A percentile compares a stretch with the other conserved stretches of the same genome.
phyloP scores from a whole-genome alignment of 2,329 filamentous ascomycete species.

The Ophiosphaerella narmari region DNA sequence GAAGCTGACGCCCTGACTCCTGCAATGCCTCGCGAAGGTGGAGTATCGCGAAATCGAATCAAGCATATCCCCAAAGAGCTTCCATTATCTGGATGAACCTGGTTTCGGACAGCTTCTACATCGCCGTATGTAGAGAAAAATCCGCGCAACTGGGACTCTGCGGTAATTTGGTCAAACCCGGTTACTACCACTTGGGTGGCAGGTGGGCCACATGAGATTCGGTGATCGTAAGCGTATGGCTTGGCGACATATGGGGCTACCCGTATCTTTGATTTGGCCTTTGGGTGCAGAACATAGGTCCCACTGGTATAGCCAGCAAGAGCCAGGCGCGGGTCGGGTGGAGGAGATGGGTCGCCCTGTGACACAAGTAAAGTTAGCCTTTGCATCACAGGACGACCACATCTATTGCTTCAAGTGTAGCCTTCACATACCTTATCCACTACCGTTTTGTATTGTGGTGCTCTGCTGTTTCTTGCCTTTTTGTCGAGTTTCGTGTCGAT shows the following conservation, averaged over 20 bases:
- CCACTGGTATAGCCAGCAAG: slow-evolving; percentile 64
- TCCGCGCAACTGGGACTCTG: slow-evolving; percentile 75
- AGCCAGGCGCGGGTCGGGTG: slow-evolving; percentile 79
- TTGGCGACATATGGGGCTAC: slow-evolving; percentile 78
- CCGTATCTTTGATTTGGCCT: slow-evolving; percentile 68
- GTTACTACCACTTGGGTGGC: slow-evolving; percentile 89
- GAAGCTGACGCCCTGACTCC: slow-evolving; percentile 74
- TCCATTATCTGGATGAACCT: slow-evolving; percentile 92
- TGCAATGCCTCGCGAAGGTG: slow-evolving; percentile 54
- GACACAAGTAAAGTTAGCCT: slow-evolving; percentile 50
- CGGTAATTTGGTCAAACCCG: slow-evolving; percentile 91
- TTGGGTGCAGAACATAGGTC: slow-evolving; percentile 56
- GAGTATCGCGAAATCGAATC: slow-evolving; percentile 81
- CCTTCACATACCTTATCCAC: slow-evolving; percentile 51
- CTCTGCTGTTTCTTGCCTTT: slow-evolving; percentile 54
- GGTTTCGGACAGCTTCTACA: slow-evolving; percentile 88
- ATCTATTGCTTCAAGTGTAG: slow-evolving; percentile 35
- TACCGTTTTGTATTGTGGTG: slow-evolving; percentile 57
- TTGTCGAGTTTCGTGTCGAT: slow-evolving; percentile 61
- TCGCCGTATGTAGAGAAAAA: slow-evolving; percentile 83
- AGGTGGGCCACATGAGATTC: slow-evolving; percentile 84
- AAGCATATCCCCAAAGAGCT: slow-evolving; percentile 93
- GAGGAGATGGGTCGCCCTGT: slow-evolving; percentile 78
- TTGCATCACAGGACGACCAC: slow-evolving; percentile 48
- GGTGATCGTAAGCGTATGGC: slow-evolving; percentile 79